Conservation (phyloP, 2,329 filamentous ascomycete species). For the Pseudocercospora musae region DNA sequence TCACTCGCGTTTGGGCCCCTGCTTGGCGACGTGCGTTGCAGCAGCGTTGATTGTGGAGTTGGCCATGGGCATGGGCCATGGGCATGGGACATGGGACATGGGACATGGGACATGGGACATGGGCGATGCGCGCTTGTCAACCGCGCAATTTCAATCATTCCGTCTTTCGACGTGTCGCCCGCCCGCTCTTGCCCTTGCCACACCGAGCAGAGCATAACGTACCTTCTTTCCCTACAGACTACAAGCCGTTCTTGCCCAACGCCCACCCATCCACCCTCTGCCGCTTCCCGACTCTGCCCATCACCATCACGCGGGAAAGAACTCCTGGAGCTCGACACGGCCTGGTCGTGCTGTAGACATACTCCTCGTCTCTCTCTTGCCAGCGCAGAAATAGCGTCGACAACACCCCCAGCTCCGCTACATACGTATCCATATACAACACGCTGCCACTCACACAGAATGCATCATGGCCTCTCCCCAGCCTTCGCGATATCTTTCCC, state of each 20-base stretch:
- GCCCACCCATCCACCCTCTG: background rate
- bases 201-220: no score
- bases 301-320: background rate
- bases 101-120: no score
- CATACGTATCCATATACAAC: background rate
- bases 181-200: no score
- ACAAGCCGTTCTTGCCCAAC: background rate
- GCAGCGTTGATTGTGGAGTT: background rate
- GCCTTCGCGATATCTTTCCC: conserved; percentile 24
- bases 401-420: background rate
- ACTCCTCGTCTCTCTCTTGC: background rate
- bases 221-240: background rate
- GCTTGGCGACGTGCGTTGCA: no score
- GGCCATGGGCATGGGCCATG: no score
- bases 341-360: background rate
- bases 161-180: background rate
- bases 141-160: background rate
- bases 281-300: background rate
- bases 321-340: background rate
- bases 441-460: conserved; percentile 1
- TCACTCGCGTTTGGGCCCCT: background rate
- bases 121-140: background rate
- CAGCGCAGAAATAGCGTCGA: background rate
- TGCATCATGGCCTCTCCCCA: conserved; percentile 20
- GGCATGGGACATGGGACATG: no score